Percentiles rank a stretch among this genome's conserved stretches.
These are phyloP conservation scores for Tolypocladium tropicale DNA, from an alignment of 2,329 filamentous ascomycete species.

Conservation along the genomic window DNA sequence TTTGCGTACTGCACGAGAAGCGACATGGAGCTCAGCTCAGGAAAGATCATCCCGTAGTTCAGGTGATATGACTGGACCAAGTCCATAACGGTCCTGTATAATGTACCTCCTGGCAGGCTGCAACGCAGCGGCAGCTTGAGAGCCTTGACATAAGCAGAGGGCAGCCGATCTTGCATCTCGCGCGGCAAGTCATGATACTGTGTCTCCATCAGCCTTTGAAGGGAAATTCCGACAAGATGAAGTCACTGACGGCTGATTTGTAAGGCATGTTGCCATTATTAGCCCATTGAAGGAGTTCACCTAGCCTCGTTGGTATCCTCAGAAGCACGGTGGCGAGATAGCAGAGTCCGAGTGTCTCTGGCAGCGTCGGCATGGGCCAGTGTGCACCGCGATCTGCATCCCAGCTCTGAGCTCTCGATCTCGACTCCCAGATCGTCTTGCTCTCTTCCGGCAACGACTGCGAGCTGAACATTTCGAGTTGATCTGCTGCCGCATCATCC, in stretches of 20 bases:
- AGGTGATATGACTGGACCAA: constrained; percentile 52
- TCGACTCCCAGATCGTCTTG: constrained; percentile 16
- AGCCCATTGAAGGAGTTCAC: constrained; percentile 62
- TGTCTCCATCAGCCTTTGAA: neutral
- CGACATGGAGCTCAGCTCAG: constrained; percentile 59
- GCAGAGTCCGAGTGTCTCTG: constrained; percentile 68
- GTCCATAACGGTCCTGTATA: constrained; percentile 56
- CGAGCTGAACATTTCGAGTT: constrained; percentile 28
- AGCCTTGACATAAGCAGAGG: constrained; percentile 46
- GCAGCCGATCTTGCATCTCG: constrained; percentile 56
- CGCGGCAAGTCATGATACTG: constrained; percentile 49
- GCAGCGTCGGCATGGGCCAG: constrained; percentile 53
- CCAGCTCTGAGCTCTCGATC: constrained; percentile 31
- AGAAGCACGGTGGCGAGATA: constrained; percentile 72
- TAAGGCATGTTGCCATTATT: constrained; percentile 60
- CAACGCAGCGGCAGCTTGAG: constrained; percentile 39
- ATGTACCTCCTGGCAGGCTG: constrained; percentile 38
- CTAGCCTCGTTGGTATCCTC: constrained; percentile 64
- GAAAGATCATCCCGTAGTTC: constrained; percentile 62
- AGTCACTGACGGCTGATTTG: constrained; percentile 48
- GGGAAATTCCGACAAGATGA: neutral
- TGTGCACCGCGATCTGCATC: constrained; percentile 30
- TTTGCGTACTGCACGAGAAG: constrained; percentile 61
- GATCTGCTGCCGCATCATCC: constrained; percentile 13
- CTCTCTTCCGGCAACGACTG: constrained; percentile 17